Evolutionary conservation across 306 rosid species (phyloP).

Genomic region (Prunus fruticosa): DNA sequence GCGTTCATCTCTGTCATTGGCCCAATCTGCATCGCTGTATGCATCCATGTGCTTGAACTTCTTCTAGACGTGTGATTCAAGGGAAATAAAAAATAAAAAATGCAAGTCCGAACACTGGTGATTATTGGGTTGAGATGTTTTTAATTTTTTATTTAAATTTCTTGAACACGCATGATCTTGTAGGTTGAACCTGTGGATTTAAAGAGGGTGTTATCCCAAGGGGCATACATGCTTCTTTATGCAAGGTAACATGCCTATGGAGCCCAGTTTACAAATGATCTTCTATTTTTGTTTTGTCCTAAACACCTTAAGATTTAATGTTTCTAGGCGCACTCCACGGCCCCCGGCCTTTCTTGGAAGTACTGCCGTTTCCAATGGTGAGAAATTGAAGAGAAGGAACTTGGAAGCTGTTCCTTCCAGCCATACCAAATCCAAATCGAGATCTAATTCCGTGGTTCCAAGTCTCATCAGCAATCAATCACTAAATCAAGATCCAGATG

Average conservation of each 20-base stretch:
- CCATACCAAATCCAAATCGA: conserved; percentile 40
- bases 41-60: not conserved
- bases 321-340: conserved; percentile 50
- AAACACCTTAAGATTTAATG: conserved; percentile 10
- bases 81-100: not conserved
- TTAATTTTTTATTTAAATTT: not conserved
- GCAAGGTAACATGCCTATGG: conserved; percentile 48
- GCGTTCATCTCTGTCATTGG: too few species aligned
- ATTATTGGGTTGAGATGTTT: not conserved
- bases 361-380: conserved; percentile 33
- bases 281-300: not conserved
- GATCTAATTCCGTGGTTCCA: conserved; percentile 29
- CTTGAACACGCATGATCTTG: conserved; percentile 7
- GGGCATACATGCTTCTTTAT: conserved; percentile 83
- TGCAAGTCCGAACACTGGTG: not conserved
- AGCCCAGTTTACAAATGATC: conserved; percentile 1
- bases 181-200: conserved; percentile 72
- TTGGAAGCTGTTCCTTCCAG: conserved; percentile 57
- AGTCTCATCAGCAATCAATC: conserved; percentile 25
- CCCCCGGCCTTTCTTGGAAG: conserved; percentile 43
- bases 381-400: conserved; percentile 53
- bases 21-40: too few species aligned
- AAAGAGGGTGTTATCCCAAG: conserved; percentile 60
- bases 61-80: not conserved
- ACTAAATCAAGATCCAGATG: conserved; percentile 44